phyloP scores from a whole-genome alignment of 2,329 filamentous ascomycete genomes.

The Pseudogymnoascus sp. region DNA sequence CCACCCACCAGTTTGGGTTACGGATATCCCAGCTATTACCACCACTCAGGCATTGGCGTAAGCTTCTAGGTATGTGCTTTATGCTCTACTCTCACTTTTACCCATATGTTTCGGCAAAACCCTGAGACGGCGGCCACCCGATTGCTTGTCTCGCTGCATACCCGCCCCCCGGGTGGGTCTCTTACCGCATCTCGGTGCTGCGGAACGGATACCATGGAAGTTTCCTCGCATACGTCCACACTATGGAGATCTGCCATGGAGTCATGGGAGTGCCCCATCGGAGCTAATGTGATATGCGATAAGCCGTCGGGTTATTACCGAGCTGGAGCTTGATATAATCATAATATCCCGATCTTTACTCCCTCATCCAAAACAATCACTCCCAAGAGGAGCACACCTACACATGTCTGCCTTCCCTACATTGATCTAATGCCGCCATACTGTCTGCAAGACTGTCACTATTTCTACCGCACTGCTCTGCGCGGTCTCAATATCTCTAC shows the following conservation, averaged over 20 bases:
- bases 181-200: not conserved
- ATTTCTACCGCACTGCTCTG: conserved; percentile 85
- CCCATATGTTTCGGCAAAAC: not conserved
- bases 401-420: not conserved
- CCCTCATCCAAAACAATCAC: not conserved
- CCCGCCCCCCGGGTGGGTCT: not conserved
- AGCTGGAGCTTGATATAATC: conserved; percentile 1
- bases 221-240: not conserved
- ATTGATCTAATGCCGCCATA: conserved; percentile 59
- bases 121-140: not conserved
- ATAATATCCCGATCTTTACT: not conserved
- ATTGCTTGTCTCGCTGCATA: not conserved
- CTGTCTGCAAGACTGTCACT: conserved; percentile 80
- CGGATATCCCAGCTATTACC: not conserved
- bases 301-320: not conserved
- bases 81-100: not conserved
- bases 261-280: not conserved
- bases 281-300: not conserved
- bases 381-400: not conserved
- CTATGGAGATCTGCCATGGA: not conserved
- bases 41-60: not conserved
- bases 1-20: not conserved
- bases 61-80: not conserved
- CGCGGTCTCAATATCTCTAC: conserved; percentile 79
- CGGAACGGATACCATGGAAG: not conserved